Evolutionary conservation across 2,329 filamentous ascomycete species (phyloP).

Genomic region (Tothia fuscella): DNA sequence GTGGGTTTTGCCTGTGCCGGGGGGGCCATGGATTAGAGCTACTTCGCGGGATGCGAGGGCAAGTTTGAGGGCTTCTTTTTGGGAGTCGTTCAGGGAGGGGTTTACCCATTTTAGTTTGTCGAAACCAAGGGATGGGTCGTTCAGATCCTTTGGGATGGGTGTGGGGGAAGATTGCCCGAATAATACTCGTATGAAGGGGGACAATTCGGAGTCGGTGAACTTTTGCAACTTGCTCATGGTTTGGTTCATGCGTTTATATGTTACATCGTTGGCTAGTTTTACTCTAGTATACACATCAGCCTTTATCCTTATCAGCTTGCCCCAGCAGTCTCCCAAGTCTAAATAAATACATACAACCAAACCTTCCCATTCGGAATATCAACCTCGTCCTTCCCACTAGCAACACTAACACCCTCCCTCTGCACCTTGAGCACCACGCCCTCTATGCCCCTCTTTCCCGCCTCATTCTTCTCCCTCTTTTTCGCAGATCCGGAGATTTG

Average conservation of each 20-base stretch:
- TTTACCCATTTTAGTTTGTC: conserved; percentile 42
- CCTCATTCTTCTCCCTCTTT: conserved; percentile 59
- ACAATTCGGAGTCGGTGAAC: conserved; percentile 42
- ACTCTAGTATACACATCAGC: conserved; percentile 37
- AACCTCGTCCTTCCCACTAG: conserved; percentile 53
- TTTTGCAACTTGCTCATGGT: conserved; percentile 49
- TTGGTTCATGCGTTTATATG: conserved; percentile 52
- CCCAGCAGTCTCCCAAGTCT: not conserved
- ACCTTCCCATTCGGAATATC: conserved; percentile 45
- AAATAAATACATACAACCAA: too few species aligned
- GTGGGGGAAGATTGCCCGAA: conserved; percentile 47
- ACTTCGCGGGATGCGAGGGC: conserved; percentile 72
- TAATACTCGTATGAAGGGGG: conserved; percentile 46
- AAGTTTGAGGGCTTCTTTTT: conserved; percentile 59
- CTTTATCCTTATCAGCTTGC: not conserved
- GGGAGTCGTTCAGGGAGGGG: conserved; percentile 46
- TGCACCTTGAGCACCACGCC: conserved; percentile 60
- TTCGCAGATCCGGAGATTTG: conserved; percentile 59
- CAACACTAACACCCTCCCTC: conserved; percentile 49
- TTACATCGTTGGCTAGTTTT: conserved; percentile 55
- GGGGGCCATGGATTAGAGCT: conserved; percentile 85
- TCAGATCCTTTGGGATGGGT: conserved; percentile 33
- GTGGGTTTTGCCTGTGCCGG: conserved; percentile 94
- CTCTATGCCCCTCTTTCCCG: conserved; percentile 54
- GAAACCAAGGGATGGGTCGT: conserved; percentile 23